These are phyloP conservation scores for Nicotiana benthamiana DNA, from an alignment of 257 asterid species.

Conservation along the genomic window DNA sequence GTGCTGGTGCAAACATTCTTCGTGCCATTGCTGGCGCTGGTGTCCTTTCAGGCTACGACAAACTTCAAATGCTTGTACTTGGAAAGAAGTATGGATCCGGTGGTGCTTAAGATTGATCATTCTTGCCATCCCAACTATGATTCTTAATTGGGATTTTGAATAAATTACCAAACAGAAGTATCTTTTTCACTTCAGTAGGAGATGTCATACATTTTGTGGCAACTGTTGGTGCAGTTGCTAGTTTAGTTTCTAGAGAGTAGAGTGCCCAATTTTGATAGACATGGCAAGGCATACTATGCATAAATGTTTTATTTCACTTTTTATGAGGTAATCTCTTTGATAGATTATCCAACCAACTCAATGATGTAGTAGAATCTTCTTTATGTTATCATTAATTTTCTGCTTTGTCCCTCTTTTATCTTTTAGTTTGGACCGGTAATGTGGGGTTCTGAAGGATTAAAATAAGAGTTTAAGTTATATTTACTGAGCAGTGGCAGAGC, in stretches of 20 bases:
- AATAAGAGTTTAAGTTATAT: no score
- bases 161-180: neutral
- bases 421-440: no score
- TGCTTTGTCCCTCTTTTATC: no score
- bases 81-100: slow-evolving; percentile 42
- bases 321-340: neutral
- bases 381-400: neutral
- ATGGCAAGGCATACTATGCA: neutral
- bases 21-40: slow-evolving; percentile 42
- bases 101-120: slow-evolving; percentile 19
- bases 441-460: no score
- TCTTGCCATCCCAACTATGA: neutral
- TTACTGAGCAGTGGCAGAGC: no score
- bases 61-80: slow-evolving; percentile 24
- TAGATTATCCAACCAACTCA: slow-evolving; percentile 1
- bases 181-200: neutral
- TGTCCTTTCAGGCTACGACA: slow-evolving; percentile 41
- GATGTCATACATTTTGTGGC: neutral
- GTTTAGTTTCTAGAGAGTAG: slow-evolving; percentile 1
- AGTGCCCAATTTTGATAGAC: neutral
- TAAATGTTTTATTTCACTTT: neutral
- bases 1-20: slow-evolving; percentile 39
- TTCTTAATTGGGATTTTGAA: neutral
- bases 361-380: neutral
- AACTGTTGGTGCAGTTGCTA: slow-evolving; percentile 10